These are phyloP conservation scores for Termitomyces bulborhizus DNA, from an alignment of 768 basidiomycete species.

Conservation along the genomic window DNA sequence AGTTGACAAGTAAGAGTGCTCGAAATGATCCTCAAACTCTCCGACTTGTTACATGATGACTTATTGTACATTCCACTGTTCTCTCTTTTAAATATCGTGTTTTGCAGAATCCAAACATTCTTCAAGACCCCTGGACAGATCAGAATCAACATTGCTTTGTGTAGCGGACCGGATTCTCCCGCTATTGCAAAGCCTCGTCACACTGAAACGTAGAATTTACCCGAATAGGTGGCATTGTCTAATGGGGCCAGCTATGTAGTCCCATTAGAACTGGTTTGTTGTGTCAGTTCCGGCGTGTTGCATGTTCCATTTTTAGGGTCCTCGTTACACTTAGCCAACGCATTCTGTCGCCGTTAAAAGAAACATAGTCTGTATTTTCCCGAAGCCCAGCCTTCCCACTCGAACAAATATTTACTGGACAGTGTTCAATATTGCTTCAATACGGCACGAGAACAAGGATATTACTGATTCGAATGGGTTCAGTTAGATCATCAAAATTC, in stretches of 20 bases:
- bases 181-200: no score
- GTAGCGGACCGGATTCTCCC: no score
- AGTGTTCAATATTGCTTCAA: slow-evolving; percentile 11
- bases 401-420: slow-evolving; percentile 35
- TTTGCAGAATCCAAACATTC: background rate
- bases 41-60: background rate
- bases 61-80: background rate
- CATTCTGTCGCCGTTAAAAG: slow-evolving; percentile 35
- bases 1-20: background rate
- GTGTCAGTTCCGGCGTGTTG: no score
- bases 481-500: slow-evolving; percentile 50
- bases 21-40: background rate
- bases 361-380: slow-evolving; percentile 65
- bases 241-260: no score
- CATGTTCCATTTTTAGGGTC: no score
- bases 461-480: slow-evolving; percentile 42
- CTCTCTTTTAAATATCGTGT: background rate
- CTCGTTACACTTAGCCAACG: slow-evolving; percentile 11
- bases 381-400: background rate
- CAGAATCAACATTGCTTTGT: slow-evolving; percentile 43
- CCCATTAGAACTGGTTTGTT: no score
- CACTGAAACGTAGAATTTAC: no score
- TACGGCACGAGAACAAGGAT: slow-evolving; percentile 46
- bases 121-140: slow-evolving; percentile 9
- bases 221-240: no score